phyloP scores from a whole-genome alignment of 257 asterid species.

The Solanum stenotomum region DNA sequence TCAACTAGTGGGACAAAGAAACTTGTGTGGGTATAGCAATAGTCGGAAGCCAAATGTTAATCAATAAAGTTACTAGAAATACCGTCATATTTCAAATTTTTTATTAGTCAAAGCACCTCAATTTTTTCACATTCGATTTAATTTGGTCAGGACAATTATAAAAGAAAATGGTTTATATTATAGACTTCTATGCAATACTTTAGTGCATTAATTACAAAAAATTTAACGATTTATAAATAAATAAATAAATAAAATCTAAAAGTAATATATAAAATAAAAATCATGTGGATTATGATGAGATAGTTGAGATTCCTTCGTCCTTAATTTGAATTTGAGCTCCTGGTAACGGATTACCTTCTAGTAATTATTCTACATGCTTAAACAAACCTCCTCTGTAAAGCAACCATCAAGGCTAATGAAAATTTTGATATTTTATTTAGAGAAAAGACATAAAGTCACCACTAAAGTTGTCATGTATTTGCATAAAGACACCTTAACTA shows the following conservation, averaged over 20 bases:
- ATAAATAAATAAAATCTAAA: background rate
- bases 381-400: background rate
- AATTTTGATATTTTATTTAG: background rate
- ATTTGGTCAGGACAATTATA: background rate
- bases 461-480: too few species aligned
- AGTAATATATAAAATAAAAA: background rate
- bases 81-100: background rate
- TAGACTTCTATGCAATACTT: background rate
- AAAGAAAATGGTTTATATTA: background rate
- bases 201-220: background rate
- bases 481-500: too few species aligned
- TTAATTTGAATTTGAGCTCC: background rate
- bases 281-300: accelerated
- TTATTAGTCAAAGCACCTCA: background rate
- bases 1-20: background rate
- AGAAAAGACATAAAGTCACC: too few species aligned
- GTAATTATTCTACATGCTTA: background rate
- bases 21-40: background rate
- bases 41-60: background rate
- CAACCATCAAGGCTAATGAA: background rate
- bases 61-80: background rate
- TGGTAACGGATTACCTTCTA: background rate
- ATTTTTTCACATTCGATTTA: background rate
- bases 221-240: background rate
- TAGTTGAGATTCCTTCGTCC: accelerated